A percentile compares a stretch with the other conserved stretches of the same genome.
Evolutionary conservation across 345 rosid species (phyloP).

Genomic region (Reutealis trisperma): DNA sequence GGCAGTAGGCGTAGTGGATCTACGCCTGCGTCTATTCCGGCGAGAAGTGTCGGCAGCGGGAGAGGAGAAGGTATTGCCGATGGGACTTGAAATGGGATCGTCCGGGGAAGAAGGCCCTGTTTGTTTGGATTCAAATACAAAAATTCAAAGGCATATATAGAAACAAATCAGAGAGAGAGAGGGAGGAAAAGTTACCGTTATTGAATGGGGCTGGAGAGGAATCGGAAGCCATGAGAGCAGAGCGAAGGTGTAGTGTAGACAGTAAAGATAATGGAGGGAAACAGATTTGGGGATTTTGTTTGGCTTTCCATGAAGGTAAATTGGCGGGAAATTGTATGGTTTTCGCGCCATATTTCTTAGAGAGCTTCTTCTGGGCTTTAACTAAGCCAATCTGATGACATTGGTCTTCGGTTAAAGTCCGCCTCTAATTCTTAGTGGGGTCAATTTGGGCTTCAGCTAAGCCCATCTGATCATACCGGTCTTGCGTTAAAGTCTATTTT

Average conservation of each 20-base stretch:
- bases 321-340: constrained; percentile 40
- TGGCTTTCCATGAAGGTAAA: constrained; percentile 26
- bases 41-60: constrained; percentile 39
- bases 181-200: constrained; percentile 39
- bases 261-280: constrained; percentile 3
- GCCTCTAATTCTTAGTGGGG: no score
- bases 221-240: constrained; percentile 66
- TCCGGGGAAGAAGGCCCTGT: constrained; percentile 73
- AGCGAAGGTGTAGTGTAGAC: constrained; percentile 15
- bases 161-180: constrained; percentile 8
- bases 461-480: no score
- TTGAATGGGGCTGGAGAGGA: constrained; percentile 50
- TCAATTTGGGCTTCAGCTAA: no score
- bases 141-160: not conserved
- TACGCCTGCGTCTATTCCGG: constrained; percentile 24
- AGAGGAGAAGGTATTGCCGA: constrained; percentile 61
- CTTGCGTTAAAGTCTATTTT: no score
- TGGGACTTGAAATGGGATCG: constrained; percentile 63
- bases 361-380: constrained; percentile 19
- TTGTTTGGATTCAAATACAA: not conserved
- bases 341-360: constrained; percentile 55
- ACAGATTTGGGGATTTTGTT: not conserved
- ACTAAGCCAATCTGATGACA: no score
- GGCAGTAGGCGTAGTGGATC: constrained; percentile 8
- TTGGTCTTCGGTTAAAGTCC: no score